A percentile compares a stretch with the other conserved stretches of the same genome.
These are phyloP conservation scores for Baorangia bicolor DNA, from an alignment of 768 basidiomycete species.

Conservation along the genomic window DNA sequence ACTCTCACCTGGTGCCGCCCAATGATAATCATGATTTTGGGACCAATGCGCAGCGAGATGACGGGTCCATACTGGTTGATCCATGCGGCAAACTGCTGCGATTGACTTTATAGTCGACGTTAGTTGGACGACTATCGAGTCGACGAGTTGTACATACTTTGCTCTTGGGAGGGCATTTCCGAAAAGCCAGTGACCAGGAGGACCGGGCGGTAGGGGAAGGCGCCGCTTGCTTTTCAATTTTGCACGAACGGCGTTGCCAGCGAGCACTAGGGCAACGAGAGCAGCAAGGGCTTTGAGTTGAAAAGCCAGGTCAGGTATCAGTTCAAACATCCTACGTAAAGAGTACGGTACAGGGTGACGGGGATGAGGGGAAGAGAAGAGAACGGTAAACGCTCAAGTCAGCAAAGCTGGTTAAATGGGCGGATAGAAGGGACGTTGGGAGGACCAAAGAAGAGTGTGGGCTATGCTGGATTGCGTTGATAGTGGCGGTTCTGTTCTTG, in stretches of 20 bases:
- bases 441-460: background rate
- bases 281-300: conserved; percentile 19
- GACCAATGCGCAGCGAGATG: conserved; percentile 54
- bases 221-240: conserved; percentile 9
- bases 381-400: too few species aligned
- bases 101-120: conserved; percentile 17
- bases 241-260: conserved; percentile 7
- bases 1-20: conserved; percentile 37
- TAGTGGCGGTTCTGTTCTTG: background rate
- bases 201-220: conserved; percentile 31
- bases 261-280: conserved; percentile 18
- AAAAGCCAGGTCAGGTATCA: conserved; percentile 1
- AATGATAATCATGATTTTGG: conserved; percentile 31
- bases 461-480: background rate
- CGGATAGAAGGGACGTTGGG: background rate
- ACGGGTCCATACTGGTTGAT: conserved; percentile 60
- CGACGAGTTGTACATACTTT: conserved; percentile 20
- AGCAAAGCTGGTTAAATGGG: conserved; percentile 14
- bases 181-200: conserved; percentile 35
- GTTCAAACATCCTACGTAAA: conserved; percentile 7
- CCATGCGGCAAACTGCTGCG: conserved; percentile 55
- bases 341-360: background rate
- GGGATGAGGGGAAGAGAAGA: background rate
- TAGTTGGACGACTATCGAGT: background rate
- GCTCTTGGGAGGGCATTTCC: conserved; percentile 27